Base-by-base conservation (phyloP, 2,329 filamentous ascomycete genomes). In the Alternaria arbusti region DNA sequence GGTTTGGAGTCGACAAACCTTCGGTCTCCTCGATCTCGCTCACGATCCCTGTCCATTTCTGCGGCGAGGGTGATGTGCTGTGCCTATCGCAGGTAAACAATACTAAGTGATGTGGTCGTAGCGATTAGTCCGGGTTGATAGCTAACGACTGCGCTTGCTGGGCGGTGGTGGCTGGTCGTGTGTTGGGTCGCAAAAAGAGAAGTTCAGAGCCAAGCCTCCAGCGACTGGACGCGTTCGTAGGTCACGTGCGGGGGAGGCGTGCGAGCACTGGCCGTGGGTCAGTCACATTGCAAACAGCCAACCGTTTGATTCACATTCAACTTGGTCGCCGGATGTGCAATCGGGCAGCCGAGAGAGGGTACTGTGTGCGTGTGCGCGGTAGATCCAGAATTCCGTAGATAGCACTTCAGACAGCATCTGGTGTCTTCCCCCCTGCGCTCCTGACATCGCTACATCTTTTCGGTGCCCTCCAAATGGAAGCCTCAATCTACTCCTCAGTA, bases 1-100 rank as follows among this genome's bases (percentile, higher is more conserved):
- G 61, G 59, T 56, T 23, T 63, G 59, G 67, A 68, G 66, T 66
- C 58, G 63, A 80, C 80, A 74, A 75, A 83, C 82, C 82, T 82
- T 73, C 81, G 73, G 47, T 82, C 80, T 57, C 80, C 80, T 57
- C 80, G 77, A 63, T 82, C 80, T 61, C 79, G 72, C 63, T 81
- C 80, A 66, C 79, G 75, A 64, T 82, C 80, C 59, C 77, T 71
- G 52, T 79, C 76, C 78, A 80, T 79, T 46, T 51, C 63, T 64
- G 68, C 47, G 56, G 36, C 28, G 47, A 57, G 32, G 30, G 26
- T 56, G 26, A 15, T 23, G 20, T 30, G 25, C 23, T 26, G 22
- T 54, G 22, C 26, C 26, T 54, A 17, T 46, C 22, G 40, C 30
- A 25, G 49, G 20, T 13, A 40, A 40, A 30, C 36, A 49, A 49